Conservation (phyloP, 2,329 filamentous ascomycete species). For the Colletotrichum cordylinicola region DNA sequence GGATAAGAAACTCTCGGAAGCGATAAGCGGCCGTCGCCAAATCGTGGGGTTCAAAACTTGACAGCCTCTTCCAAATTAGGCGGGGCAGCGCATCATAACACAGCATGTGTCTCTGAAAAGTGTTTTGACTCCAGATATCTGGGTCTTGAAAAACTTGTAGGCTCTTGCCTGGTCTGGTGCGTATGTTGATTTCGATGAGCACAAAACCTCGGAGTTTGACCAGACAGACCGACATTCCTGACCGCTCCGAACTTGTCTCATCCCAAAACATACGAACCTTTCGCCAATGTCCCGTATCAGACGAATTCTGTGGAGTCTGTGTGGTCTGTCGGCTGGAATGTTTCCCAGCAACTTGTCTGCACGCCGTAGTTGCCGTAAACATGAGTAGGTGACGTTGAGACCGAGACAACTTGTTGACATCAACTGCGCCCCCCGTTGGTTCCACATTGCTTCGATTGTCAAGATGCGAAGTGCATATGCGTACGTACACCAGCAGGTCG, state of each 20-base stretch:
- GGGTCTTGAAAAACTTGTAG: rapidly evolving
- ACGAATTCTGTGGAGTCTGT: background rate
- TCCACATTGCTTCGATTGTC: background rate
- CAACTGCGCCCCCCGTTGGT: background rate
- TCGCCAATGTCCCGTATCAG: background rate
- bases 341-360: background rate
- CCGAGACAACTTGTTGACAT: background rate
- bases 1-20: background rate
- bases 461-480: background rate
- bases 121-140: background rate
- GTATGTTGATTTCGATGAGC: background rate
- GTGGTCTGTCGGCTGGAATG: background rate
- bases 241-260: background rate
- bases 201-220: background rate
- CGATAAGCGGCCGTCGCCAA: background rate
- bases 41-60: background rate
- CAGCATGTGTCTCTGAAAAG: background rate
- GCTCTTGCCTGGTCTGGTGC: background rate
- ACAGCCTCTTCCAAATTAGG: background rate
- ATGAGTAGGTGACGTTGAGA: background rate
- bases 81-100: background rate
- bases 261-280: background rate
- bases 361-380: background rate
- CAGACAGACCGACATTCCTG: background rate
- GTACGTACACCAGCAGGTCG: background rate